These are phyloP conservation scores for Citrullus mucosospermus DNA, from an alignment of 306 rosid species.

Conservation along the genomic window DNA sequence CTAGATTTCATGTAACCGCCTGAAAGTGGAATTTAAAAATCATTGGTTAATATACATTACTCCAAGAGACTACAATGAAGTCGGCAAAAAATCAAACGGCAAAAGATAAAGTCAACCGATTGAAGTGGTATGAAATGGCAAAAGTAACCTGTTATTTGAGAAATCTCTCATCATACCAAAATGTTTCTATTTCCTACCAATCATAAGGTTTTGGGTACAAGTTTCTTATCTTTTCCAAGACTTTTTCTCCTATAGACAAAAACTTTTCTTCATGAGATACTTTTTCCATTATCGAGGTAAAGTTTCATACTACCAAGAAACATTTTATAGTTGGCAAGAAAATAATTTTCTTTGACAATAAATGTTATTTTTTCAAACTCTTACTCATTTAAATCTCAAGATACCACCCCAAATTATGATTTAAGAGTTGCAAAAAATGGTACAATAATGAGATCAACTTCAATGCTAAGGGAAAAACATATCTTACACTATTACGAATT, in stretches of 20 bases:
- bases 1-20: conserved; percentile 96
- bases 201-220: not conserved
- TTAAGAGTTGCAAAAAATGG: not conserved
- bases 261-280: too few species aligned
- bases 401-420: not conserved
- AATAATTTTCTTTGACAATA: not conserved
- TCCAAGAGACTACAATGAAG: not conserved
- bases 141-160: not conserved
- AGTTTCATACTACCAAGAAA: not conserved
- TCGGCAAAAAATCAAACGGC: not conserved
- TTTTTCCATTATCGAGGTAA: not conserved
- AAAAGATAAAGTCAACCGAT: too few species aligned
- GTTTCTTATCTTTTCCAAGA: not conserved
- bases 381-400: not conserved
- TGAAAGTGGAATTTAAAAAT: conserved; percentile 18
- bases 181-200: not conserved
- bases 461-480: not conserved
- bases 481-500: not conserved
- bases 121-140: not conserved
- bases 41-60: not conserved
- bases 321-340: not conserved
- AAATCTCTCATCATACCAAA: not conserved
- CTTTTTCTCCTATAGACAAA: too few species aligned
- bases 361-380: not conserved
- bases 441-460: not conserved